These are phyloP conservation scores for Fraxinus platypoda DNA, from an alignment of 305 asterid genomes.

Conservation along the genomic window DNA sequence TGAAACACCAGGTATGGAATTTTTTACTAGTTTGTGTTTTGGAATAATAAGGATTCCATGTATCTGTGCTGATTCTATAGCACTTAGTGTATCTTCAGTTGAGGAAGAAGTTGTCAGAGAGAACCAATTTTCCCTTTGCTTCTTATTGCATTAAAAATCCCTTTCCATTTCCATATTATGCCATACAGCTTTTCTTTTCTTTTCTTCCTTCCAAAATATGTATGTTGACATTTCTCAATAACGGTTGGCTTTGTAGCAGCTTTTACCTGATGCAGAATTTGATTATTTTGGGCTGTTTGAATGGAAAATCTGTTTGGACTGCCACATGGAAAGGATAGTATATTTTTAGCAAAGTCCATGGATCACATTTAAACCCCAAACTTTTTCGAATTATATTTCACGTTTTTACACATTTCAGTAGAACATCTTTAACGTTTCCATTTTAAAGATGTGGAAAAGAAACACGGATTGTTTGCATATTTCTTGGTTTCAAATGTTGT, in stretches of 20 bases:
- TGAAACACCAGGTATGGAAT: constrained; percentile 85
- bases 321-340: not conserved
- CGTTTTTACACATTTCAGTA: not conserved
- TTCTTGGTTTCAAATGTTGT: not conserved
- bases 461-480: not conserved
- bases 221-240: not conserved
- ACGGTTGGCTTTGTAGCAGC: not conserved
- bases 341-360: not conserved
- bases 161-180: not conserved
- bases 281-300: not conserved
- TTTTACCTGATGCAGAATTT: not conserved
- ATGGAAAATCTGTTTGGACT: not conserved
- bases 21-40: constrained; percentile 20
- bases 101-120: not conserved
- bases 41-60: constrained; percentile 7
- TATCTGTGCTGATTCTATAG: constrained; percentile 1
- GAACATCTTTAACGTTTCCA: not conserved
- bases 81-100: constrained; percentile 3
- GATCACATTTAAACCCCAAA: not conserved
- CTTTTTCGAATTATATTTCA: not conserved
- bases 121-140: not conserved
- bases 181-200: not conserved
- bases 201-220: not conserved
- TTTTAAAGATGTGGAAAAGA: not conserved
- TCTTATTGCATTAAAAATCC: constrained; percentile 1